Percentiles rank a stretch among this genome's conserved stretches.
Evolutionary conservation across 495 filamentous ascomycete genomes (phyloP).

Genomic region (Hamigera avellanea): DNA sequence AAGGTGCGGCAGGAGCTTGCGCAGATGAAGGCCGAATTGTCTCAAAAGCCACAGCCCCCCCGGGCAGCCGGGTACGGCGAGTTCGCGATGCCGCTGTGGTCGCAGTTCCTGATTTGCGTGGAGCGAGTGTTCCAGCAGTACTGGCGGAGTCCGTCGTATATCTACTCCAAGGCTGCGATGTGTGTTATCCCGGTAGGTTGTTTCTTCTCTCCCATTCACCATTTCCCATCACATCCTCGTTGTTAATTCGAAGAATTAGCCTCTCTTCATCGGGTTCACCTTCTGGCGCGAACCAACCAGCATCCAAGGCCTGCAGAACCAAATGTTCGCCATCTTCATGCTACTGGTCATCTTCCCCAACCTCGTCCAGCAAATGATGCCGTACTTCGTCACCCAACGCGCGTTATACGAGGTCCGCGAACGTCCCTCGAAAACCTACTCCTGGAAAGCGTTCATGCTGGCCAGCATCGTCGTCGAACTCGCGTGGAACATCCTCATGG

Average conservation of each 20-base stretch:
- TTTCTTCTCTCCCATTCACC: not conserved
- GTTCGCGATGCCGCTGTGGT: slow-evolving; percentile 38
- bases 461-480: slow-evolving; percentile 67
- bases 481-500: slow-evolving; percentile 63
- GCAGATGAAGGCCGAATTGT: slow-evolving; percentile 43
- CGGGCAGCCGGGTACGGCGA: slow-evolving; percentile 26
- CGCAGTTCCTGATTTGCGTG: slow-evolving; percentile 36
- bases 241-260: slow-evolving; percentile 22
- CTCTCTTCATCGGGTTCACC: slow-evolving; percentile 79
- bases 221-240: not conserved
- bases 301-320: slow-evolving; percentile 73
- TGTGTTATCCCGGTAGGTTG: slow-evolving; percentile 29
- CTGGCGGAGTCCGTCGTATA: slow-evolving; percentile 80
- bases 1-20: slow-evolving; percentile 55
- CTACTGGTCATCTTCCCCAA: slow-evolving; percentile 66
- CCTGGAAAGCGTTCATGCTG: slow-evolving; percentile 73
- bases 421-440: slow-evolving; percentile 71
- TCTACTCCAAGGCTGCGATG: slow-evolving; percentile 59
- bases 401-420: slow-evolving; percentile 78
- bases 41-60: slow-evolving; percentile 28
- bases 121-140: slow-evolving; percentile 74
- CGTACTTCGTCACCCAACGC: slow-evolving; percentile 67
- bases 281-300: slow-evolving; percentile 64
- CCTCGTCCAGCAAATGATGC: slow-evolving; percentile 76
- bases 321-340: slow-evolving; percentile 82